Evolutionary conservation across 495 filamentous ascomycete genomes (phyloP).

Genomic region (Daldinia decipiens): DNA sequence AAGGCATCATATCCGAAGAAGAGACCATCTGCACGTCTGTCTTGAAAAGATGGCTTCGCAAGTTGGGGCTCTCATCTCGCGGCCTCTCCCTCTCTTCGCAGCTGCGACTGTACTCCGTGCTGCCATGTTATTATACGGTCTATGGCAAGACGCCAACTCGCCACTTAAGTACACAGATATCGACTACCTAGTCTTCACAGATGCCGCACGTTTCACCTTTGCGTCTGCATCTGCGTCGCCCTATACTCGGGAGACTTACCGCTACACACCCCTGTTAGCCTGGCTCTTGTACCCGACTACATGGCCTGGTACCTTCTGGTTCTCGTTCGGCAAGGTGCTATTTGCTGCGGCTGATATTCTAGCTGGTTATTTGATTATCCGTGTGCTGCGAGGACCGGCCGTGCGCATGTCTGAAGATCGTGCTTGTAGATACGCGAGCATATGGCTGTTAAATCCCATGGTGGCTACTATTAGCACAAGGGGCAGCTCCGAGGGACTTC

Average conservation of each 20-base stretch:
- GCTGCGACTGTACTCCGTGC: constrained; percentile 74
- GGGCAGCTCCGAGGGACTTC: constrained; percentile 89
- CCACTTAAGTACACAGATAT: constrained; percentile 98
- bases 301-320: constrained; percentile 66
- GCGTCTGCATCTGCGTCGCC: constrained; percentile 63
- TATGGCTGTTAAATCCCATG: constrained; percentile 98
- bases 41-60: constrained; percentile 34
- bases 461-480: constrained; percentile 95
- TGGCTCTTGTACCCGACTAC: constrained; percentile 89
- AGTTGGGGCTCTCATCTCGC: constrained; percentile 48
- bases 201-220: constrained; percentile 81
- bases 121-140: constrained; percentile 82
- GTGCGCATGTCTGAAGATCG: constrained; percentile 49
- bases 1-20: not conserved
- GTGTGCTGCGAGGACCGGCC: constrained; percentile 58
- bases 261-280: constrained; percentile 92
- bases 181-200: constrained; percentile 99
- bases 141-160: constrained; percentile 89
- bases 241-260: constrained; percentile 91
- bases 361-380: constrained; percentile 87
- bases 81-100: constrained; percentile 68
- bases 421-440: constrained; percentile 77
- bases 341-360: constrained; percentile 86
- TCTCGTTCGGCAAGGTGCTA: constrained; percentile 87
- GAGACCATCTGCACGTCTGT: no score